Evolutionary conservation across 306 rosid genomes (phyloP), one percentile per base, ranked within the genome.

Genomic region (Corylus avellana): DNA sequence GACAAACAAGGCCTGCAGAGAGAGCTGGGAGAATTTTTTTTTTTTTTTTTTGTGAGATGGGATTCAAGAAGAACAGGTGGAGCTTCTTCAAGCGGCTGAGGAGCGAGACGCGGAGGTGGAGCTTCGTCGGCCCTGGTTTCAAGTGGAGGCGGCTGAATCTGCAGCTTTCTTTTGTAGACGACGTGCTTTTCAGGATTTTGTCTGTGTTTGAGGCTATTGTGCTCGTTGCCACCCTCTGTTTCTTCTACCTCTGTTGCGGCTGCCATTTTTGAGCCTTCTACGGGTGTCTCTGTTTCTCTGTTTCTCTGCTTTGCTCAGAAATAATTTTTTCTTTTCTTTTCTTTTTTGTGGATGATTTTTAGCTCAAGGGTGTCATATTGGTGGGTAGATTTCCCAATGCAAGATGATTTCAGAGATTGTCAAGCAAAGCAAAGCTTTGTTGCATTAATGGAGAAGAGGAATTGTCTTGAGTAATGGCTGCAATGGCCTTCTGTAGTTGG

Each of bases 161-260:
- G 48, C 87, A 78, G 4, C 53, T 78, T 13, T 91, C 97, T 2
- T 87, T 91, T 69, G 0, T 89, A 27, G 83, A 91, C 68, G 73
- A 85, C 42, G 81, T 91, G 2, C 48, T 90, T 61, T 93, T 93
- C 77, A 85, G 83, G 89, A 55, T 93, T 35, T 54, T 89, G 1
- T 90, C 97, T 62, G 84, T 75, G 58, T 79, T 87, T 32, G 98
- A 93, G 77, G 91, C 92, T 4, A 46, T 91, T 10, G 67, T 87
- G 3, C 79, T 93, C 71, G 81, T 86, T 17, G 42, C 75, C 72
- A 9, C 68, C 0, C 79, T 89, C 62, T 78, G 74, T 32, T 83
- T 90, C 61, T 93, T 93, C 84, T 91, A 88, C 67, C 87, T 90
- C 25, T 86, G 78, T 17, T 93, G 92, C 48, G 97, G 97, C 35